Evolutionary conservation across 2,329 filamentous ascomycete species (phyloP), one percentile per base, ranked within the genome.

Genomic region (Ustulina deusta): DNA sequence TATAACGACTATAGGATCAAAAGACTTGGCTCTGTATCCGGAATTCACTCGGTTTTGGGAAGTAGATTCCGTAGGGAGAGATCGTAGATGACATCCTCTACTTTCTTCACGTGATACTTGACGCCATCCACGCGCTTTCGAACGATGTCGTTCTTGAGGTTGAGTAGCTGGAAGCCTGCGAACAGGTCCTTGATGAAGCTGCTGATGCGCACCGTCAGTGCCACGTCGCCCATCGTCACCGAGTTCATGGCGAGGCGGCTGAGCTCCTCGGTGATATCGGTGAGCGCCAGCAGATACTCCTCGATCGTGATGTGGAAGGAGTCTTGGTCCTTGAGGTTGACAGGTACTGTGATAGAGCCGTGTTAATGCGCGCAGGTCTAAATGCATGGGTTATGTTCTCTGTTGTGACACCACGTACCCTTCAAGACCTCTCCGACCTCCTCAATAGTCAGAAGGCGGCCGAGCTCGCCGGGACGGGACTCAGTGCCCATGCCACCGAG

Each of bases 81-180:
- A 79, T 99, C 96, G 77, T 99, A 99, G 58, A 98, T 95, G 13
- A 99, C 94, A 78, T 98, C 96, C 84, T 99, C 96, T 13, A 97
- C 93, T 79, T 97, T 95, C 86, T 98, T 99, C 76, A 99, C 93
- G 75, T 92, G 91, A 78, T 99, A 99, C 85, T 99, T 99, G 81
- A 99, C 92, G 5, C 91, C 92, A 81, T 99, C 96, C 63, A 93
- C 93, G 69, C 93, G 87, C 82, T 94, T 93, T 67, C 96, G 88
- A 76, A 99, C 82, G 25, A 90, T 90, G 79, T 99, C 96, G 76
- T 99, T 99, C 86, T 98, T 98, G 74, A 99, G 85, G 79, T 99
- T 99, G 73, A 99, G 87, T 73, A 98, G 89, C 86, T 98, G 96
- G 82, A 99, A 99, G 17, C 95, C 96, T 2, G 94, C 93, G 75